These are phyloP conservation scores for Hibiscus tridactylites DNA, from an alignment of 345 rosid genomes.

Conservation along the genomic window DNA sequence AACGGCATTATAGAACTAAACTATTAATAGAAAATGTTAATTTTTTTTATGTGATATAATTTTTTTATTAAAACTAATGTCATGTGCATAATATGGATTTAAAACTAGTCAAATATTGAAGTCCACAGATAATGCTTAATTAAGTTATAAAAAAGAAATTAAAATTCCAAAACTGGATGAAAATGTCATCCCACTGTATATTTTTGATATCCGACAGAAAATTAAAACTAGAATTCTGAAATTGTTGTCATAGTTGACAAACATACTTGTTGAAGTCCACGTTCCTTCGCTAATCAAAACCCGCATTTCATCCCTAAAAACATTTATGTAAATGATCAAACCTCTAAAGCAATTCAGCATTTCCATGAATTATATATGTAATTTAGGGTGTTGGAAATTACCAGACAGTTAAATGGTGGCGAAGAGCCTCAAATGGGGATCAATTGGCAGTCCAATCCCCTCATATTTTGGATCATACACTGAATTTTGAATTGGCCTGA, in stretches of 20 bases:
- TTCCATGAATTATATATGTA: not conserved
- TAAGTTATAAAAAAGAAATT: not conserved
- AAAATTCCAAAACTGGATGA: not conserved
- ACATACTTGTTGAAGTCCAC: not conserved
- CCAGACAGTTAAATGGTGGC: not conserved
- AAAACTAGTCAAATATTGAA: no score
- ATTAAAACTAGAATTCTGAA: not conserved
- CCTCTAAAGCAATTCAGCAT: not conserved
- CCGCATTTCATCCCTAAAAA: not conserved
- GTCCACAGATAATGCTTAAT: not conserved
- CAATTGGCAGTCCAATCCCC: conserved; percentile 25
- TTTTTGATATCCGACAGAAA: not conserved
- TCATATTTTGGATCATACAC: conserved; percentile 31
- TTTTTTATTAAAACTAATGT: no score
- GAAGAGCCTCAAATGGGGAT: conserved; percentile 35
- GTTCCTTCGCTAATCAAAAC: not conserved
- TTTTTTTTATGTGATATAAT: no score
- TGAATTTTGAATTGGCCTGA: conserved; percentile 7
- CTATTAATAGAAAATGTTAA: no score
- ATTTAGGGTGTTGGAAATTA: not conserved
- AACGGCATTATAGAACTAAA: no score
- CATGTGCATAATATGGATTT: no score
- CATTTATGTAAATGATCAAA: not conserved
- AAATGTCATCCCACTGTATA: not conserved
- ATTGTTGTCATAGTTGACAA: not conserved